A percentile compares a stretch with the other conserved stretches of the same genome.
These are phyloP conservation scores for Naganishia randhawae DNA, from an alignment of 768 basidiomycete genomes.

Conservation along the genomic window DNA sequence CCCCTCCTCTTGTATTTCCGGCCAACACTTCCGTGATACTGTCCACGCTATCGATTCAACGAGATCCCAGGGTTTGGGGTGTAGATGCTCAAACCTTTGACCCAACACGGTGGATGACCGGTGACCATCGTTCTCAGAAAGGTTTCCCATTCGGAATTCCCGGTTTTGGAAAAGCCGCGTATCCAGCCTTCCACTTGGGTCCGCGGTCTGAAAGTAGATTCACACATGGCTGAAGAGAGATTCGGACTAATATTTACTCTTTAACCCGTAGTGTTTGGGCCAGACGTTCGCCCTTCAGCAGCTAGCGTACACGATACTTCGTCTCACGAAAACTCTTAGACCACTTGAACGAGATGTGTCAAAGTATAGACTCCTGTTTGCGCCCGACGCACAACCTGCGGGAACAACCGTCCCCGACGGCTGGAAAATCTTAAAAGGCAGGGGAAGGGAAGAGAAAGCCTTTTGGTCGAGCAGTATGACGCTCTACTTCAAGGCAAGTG, in stretches of 20 bases:
- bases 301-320: constrained; percentile 36
- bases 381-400: constrained; percentile 33
- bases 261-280: no score
- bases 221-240: constrained; percentile 32
- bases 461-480: constrained; percentile 43
- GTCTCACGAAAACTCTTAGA: neutral
- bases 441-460: constrained; percentile 40
- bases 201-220: constrained; percentile 42
- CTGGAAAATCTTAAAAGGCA: constrained; percentile 29
- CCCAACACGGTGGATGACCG: constrained; percentile 68
- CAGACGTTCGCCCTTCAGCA: constrained; percentile 38
- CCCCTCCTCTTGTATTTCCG: constrained; percentile 42
- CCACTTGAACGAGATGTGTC: constrained; percentile 29
- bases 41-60: constrained; percentile 63
- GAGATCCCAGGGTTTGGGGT: constrained; percentile 69
- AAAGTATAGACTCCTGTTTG: constrained; percentile 23
- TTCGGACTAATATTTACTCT: constrained; percentile 45
- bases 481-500: constrained; percentile 43
- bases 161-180: constrained; percentile 26
- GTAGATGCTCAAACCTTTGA: constrained; percentile 71
- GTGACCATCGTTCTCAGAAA: constrained; percentile 49
- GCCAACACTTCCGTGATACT: constrained; percentile 56
- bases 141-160: constrained; percentile 43
- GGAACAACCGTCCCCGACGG: constrained; percentile 32
- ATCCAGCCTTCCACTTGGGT: constrained; percentile 40